These are phyloP conservation scores for Copromyces sp. DNA, from an alignment of 495 filamentous ascomycete genomes.

Conservation along the genomic window DNA sequence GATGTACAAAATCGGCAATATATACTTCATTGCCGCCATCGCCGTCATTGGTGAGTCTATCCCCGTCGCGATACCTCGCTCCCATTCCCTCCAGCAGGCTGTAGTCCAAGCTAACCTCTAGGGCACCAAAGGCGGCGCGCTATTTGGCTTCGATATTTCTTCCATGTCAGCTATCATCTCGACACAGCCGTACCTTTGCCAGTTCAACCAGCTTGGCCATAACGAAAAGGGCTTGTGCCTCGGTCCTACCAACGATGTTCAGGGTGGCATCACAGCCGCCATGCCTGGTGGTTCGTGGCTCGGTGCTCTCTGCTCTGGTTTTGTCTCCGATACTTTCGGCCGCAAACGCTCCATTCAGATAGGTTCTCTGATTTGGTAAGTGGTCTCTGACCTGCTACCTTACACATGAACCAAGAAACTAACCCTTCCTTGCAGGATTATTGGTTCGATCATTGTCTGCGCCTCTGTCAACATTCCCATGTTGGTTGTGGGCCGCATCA, in stretches of 20 bases:
- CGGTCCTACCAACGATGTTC: constrained; percentile 37
- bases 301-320: constrained; percentile 58
- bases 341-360: constrained; percentile 58
- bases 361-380: constrained; percentile 54
- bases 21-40: constrained; percentile 65
- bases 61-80: neutral
- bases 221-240: constrained; percentile 31
- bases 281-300: constrained; percentile 71
- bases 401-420: neutral
- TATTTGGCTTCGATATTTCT: constrained; percentile 76
- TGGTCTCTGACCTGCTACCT: neutral
- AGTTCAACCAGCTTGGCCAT: constrained; percentile 46
- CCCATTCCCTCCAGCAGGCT: neutral
- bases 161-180: constrained; percentile 72
- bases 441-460: constrained; percentile 58
- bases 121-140: constrained; percentile 48
- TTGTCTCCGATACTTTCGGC: constrained; percentile 55
- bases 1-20: constrained; percentile 50
- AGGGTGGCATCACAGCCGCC: constrained; percentile 54
- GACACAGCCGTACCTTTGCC: constrained; percentile 50
- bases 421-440: constrained; percentile 17
- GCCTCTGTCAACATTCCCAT: constrained; percentile 65
- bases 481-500: constrained; percentile 62
- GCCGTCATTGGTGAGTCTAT: constrained; percentile 47
- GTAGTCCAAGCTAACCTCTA: constrained; percentile 14